These are phyloP conservation scores for Celoporthe dispersa DNA, from an alignment of 2,329 filamentous ascomycete species.

Conservation along the genomic window DNA sequence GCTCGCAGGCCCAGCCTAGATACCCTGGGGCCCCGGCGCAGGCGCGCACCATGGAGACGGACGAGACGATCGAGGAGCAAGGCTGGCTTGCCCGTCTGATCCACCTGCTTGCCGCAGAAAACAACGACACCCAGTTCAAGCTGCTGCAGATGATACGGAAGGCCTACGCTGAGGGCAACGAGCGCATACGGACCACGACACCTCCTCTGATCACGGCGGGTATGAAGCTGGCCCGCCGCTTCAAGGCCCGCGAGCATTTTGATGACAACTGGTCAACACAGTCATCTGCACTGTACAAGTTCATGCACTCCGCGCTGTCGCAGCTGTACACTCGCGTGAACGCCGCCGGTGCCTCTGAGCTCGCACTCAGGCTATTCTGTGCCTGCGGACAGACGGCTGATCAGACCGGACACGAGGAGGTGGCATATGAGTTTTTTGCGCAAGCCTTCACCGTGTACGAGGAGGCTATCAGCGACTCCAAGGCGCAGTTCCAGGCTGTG, in stretches of 20 bases:
- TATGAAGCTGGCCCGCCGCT: slow-evolving; percentile 84
- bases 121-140: slow-evolving; percentile 94
- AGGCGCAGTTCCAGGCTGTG: slow-evolving; percentile 97
- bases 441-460: slow-evolving; percentile 99
- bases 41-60: slow-evolving; percentile 76
- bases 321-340: slow-evolving; percentile 87
- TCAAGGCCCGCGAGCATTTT: slow-evolving; percentile 89
- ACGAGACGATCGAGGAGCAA: slow-evolving; percentile 97
- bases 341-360: slow-evolving; percentile 76
- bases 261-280: slow-evolving; percentile 68
- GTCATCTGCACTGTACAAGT: slow-evolving; percentile 85
- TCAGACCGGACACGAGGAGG: slow-evolving; percentile 89
- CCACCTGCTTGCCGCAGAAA: slow-evolving; percentile 79
- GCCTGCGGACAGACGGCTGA: slow-evolving; percentile 92
- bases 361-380: slow-evolving; percentile 87
- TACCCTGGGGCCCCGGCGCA: slow-evolving; percentile 84
- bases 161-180: slow-evolving; percentile 88
- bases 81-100: slow-evolving; percentile 94
- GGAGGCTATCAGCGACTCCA: slow-evolving; percentile 91
- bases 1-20: slow-evolving; percentile 79
- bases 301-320: slow-evolving; percentile 87
- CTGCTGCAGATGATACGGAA: slow-evolving; percentile 87
- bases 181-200: slow-evolving; percentile 94
- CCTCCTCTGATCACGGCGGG: slow-evolving; percentile 89
- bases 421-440: slow-evolving; percentile 96